Evolutionary conservation across 2,329 filamentous ascomycete species (phyloP).

Genomic region (Alternaria arborescens): DNA sequence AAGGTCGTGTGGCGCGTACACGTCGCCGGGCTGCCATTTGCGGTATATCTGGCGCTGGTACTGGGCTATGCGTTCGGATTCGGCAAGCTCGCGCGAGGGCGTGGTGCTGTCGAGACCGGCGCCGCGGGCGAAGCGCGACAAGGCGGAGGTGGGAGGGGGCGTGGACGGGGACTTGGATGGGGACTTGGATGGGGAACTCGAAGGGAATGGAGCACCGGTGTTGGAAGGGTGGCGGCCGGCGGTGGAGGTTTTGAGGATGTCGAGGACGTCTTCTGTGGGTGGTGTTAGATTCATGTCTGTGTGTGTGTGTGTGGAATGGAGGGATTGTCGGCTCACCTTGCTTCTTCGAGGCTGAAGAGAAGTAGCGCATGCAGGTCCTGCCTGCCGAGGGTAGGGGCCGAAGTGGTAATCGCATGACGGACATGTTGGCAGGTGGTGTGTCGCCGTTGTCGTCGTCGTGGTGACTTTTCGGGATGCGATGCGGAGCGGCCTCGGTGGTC

Average conservation of each 20-base stretch:
- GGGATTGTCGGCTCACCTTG: slow-evolving; percentile 24
- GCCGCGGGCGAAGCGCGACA: slow-evolving; percentile 27
- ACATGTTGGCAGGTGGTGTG: slow-evolving; percentile 31
- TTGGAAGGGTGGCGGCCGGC: slow-evolving; percentile 18
- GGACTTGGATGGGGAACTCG: too few relatives aligned
- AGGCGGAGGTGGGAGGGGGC: neutral
- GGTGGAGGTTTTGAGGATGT: slow-evolving; percentile 27
- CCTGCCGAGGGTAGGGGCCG: slow-evolving; percentile 17
- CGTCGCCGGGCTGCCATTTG: slow-evolving; percentile 78
- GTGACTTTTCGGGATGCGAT: slow-evolving; percentile 23
- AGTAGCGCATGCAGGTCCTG: slow-evolving; percentile 30
- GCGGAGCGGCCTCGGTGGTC: slow-evolving; percentile 18
- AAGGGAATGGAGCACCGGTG: neutral
- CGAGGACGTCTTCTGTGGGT: slow-evolving; percentile 28
- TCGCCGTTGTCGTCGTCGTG: slow-evolving; percentile 12
- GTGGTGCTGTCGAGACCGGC: slow-evolving; percentile 30
- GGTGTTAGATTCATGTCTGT: slow-evolving; percentile 13
- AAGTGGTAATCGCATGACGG: slow-evolving; percentile 26
- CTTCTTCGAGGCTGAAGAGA: slow-evolving; percentile 36
- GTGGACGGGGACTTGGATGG: too few relatives aligned
- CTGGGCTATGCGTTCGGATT: slow-evolving; percentile 52
- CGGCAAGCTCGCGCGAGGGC: slow-evolving; percentile 34
- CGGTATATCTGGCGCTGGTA: slow-evolving; percentile 72
- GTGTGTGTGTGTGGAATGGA: neutral
- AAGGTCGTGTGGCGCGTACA: slow-evolving; percentile 91